Percentiles rank a stretch among this genome's conserved stretches.
Evolutionary conservation across 108 stramenopile species (phyloP).

Genomic region (Hondaea fermentalgiana): DNA sequence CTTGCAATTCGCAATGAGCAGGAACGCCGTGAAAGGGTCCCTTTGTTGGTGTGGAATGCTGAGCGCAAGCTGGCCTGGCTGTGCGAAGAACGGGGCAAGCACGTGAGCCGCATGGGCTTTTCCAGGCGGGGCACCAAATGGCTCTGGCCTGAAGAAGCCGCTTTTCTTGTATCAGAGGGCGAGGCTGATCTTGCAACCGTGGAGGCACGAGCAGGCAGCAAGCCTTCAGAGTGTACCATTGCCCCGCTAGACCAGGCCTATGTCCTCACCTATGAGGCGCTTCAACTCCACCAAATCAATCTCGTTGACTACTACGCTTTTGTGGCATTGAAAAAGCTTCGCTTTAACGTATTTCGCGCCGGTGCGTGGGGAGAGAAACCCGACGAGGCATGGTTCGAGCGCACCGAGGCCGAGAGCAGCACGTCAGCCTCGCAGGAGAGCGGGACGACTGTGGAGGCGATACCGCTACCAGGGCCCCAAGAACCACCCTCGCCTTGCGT

Average conservation of each 20-base stretch:
- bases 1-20: background rate
- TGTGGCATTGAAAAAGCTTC: background rate
- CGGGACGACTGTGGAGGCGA: background rate
- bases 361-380: background rate
- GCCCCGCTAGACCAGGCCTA: background rate
- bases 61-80: background rate
- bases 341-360: background rate
- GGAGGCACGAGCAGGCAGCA: background rate
- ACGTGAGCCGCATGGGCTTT: constrained; percentile 11
- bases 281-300: background rate
- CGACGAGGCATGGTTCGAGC: background rate
- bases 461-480: too few species aligned
- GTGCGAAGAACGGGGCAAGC: background rate
- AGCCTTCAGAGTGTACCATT: background rate
- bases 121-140: background rate
- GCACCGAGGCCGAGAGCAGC: background rate
- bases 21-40: background rate
- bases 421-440: background rate
- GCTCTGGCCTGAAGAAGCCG: background rate
- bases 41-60: background rate
- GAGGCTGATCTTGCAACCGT: background rate
- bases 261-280: background rate
- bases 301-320: background rate
- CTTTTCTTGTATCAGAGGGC: background rate
- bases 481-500: background rate